Conservation (phyloP, 148 eudicot species). For the Arbutus unedo region DNA sequence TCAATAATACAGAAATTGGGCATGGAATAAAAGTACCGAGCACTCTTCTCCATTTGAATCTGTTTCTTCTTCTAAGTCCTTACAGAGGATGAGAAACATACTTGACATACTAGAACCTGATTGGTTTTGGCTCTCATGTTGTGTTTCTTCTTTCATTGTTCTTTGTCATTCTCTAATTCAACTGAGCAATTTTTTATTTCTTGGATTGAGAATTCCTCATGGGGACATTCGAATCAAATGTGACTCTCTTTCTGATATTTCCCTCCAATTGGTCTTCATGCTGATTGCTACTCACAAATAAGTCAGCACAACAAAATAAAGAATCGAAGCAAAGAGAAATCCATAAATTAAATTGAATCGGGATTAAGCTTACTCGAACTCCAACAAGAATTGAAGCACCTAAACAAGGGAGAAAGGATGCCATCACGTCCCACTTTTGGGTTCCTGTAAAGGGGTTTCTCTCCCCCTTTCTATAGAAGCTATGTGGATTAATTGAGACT, state of each 20-base stretch:
- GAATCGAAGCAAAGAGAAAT: neutral
- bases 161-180: conserved; percentile 13
- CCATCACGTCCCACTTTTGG: too few species aligned
- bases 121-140: conserved; percentile 3
- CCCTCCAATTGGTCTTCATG: conserved; percentile 25
- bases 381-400: too few species aligned
- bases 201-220: conserved; percentile 21
- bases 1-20: too few species aligned
- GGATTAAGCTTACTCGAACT: too few species aligned
- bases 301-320: neutral
- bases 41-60: too few species aligned
- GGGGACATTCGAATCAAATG: conserved; percentile 49
- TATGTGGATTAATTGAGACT: too few species aligned
- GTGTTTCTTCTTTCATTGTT: conserved; percentile 13
- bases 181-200: conserved; percentile 9
- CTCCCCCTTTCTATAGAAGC: too few species aligned
- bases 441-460: too few species aligned
- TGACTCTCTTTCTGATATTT: conserved; percentile 47
- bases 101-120: conserved; percentile 47
- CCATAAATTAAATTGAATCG: too few species aligned
- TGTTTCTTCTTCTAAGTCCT: too few species aligned
- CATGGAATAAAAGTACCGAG: too few species aligned
- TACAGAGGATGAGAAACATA: conserved; percentile 41
- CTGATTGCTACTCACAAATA: conserved; percentile 27
- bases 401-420: too few species aligned